phyloP scores from a whole-genome alignment of 192 early-diverging fungal species.

The Powellomyces hirtus region DNA sequence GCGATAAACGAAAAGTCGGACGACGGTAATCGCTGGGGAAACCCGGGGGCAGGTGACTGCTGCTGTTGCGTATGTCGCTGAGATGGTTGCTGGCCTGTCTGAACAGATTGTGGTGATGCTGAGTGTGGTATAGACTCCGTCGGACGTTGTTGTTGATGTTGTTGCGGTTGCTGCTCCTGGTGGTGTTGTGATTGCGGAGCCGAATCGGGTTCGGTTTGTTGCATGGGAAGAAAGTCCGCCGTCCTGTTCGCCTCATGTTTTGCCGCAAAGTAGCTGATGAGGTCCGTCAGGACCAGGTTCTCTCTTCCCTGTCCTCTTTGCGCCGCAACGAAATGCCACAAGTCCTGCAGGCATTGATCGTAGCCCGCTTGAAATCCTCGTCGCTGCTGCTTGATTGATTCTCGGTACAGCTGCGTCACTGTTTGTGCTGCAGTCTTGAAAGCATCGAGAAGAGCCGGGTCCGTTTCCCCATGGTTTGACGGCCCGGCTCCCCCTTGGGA shows the following conservation, averaged over 20 bases:
- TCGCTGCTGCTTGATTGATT: slow-evolving; percentile 32
- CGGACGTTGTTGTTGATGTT: background rate
- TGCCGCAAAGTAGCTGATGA: slow-evolving; percentile 8
- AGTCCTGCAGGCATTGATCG: slow-evolving; percentile 38
- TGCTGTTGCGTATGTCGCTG: too few species aligned
- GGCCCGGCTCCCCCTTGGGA: background rate
- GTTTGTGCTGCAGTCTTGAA: slow-evolving; percentile 37
- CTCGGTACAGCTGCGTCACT: slow-evolving; percentile 45
- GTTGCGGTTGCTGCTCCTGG: slow-evolving; percentile 12
- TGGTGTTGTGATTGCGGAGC: slow-evolving; percentile 4
- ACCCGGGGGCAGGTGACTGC: too few species aligned
- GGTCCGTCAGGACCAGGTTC: slow-evolving; percentile 1
- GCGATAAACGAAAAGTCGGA: too few species aligned
- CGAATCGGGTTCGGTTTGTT: background rate
- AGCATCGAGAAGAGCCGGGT: slow-evolving; percentile 18
- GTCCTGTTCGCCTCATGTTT: slow-evolving; percentile 18
- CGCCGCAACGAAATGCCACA: slow-evolving; percentile 29
- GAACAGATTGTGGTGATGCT: too few species aligned
- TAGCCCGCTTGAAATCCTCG: slow-evolving; percentile 38
- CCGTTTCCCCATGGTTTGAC: background rate
- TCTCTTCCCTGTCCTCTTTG: slow-evolving; percentile 8
- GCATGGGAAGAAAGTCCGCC: background rate
- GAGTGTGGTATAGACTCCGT: background rate
- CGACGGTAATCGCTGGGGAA: too few species aligned
- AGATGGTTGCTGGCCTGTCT: too few species aligned